Evolutionary conservation across 2,329 filamentous ascomycete species (phyloP).

Genomic region (Truncatella angustata): DNA sequence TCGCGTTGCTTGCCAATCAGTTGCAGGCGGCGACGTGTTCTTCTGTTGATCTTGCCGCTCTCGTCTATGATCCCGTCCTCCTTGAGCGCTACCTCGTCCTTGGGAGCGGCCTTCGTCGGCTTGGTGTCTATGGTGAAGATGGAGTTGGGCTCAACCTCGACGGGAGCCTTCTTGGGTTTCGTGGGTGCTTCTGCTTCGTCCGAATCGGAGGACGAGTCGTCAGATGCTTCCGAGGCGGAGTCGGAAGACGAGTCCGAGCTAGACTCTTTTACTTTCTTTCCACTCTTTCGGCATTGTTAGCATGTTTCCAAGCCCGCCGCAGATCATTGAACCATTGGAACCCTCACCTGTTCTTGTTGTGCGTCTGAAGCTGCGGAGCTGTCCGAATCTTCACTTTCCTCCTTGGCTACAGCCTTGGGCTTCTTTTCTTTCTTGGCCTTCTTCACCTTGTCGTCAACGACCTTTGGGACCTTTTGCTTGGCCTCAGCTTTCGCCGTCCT

Average conservation of each 20-base stretch:
- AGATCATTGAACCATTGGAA: background rate
- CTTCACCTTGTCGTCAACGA: conserved; percentile 27
- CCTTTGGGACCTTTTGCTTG: conserved; percentile 17
- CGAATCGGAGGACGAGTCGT: background rate
- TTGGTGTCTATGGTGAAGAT: conserved; percentile 25
- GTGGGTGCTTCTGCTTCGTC: background rate
- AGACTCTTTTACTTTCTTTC: background rate
- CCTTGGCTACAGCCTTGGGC: conserved; percentile 72
- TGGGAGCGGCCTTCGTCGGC: conserved; percentile 18
- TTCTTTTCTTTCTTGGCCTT: conserved; percentile 68
- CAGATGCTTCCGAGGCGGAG: background rate
- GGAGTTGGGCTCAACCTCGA: conserved; percentile 11
- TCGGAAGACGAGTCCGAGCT: conserved; percentile 1
- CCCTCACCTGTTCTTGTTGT: background rate
- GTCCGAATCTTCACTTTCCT: conserved; percentile 22
- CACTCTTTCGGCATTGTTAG: background rate
- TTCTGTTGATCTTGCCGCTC: conserved; percentile 19
- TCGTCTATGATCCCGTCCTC: conserved; percentile 12
- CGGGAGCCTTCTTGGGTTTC: conserved; percentile 7
- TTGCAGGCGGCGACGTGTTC: conserved; percentile 24
- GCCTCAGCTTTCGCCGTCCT: conserved; percentile 19
- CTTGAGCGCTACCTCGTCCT: background rate
- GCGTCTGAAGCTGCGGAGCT: background rate
- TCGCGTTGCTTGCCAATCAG: conserved; percentile 26
- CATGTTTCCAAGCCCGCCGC: too few species aligned